A percentile compares a stretch with the other conserved stretches of the same genome.
phyloP scores from a whole-genome alignment of 352 stramenopile species.

The Globisporangium emineosum region DNA sequence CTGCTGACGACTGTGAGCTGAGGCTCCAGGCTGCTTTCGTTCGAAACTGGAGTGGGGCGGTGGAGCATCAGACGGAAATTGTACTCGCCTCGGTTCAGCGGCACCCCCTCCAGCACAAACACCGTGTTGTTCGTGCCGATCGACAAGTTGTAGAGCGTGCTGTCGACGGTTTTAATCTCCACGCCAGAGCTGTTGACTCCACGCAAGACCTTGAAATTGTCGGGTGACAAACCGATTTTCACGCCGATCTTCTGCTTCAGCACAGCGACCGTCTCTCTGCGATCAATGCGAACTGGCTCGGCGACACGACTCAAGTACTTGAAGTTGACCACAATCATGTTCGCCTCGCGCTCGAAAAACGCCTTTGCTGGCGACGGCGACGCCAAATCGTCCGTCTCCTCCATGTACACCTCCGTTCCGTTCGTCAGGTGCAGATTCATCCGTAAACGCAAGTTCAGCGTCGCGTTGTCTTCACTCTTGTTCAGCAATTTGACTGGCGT shows the following conservation, averaged over 20 bases:
- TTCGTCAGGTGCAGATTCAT: conserved; percentile 68
- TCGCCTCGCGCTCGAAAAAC: conserved; percentile 74
- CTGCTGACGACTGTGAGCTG: conserved; percentile 22
- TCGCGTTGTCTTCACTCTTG: conserved; percentile 35
- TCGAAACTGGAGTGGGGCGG: conserved; percentile 17
- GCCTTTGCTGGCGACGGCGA: conserved; percentile 48
- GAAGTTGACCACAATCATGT: conserved; percentile 78
- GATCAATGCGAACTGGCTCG: conserved; percentile 64
- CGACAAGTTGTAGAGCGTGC: conserved; percentile 69
- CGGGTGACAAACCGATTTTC: conserved; percentile 38
- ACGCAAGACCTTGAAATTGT: conserved; percentile 78
- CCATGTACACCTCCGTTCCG: conserved; percentile 71
- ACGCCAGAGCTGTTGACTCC: conserved; percentile 63
- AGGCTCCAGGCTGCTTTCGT: conserved; percentile 16
- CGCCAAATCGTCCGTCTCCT: conserved; percentile 51
- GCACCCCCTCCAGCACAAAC: conserved; percentile 61
- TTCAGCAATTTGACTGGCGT: conserved; percentile 70
- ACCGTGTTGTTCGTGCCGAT: conserved; percentile 68
- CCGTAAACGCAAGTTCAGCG: conserved; percentile 40
- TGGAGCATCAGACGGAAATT: conserved; percentile 73
- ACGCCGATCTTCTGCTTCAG: conserved; percentile 60
- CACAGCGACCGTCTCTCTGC: conserved; percentile 54
- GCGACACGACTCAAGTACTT: conserved; percentile 45
- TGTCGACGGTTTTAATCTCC: conserved; percentile 81
- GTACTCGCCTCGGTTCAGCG: conserved; percentile 71